Percentiles rank a stretch among this genome's conserved stretches.
phyloP scores from a whole-genome alignment of 1,139 yeast genomes.

The Magnusiomyces fungicola region DNA sequence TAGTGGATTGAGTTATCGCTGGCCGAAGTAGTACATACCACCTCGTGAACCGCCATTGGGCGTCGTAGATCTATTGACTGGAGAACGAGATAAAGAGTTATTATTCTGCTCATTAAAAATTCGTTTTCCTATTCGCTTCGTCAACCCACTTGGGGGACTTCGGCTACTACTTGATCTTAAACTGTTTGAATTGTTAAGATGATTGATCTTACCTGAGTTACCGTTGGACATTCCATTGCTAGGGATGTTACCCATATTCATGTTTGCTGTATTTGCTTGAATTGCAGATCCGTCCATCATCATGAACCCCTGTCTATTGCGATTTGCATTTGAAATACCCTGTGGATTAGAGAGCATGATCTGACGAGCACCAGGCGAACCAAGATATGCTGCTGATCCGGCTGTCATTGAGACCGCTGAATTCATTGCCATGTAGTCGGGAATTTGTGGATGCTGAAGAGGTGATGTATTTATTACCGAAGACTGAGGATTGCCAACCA shows the following conservation, averaged over 20 bases:
- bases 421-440: constrained; percentile 1
- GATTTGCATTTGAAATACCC: background rate
- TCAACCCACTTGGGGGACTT: background rate
- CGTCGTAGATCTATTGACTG: background rate
- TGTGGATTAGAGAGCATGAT: background rate
- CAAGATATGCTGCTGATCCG: background rate
- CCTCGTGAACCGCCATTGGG: background rate
- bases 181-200: background rate
- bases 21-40: background rate
- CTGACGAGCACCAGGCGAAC: constrained; percentile 1
- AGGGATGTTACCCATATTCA: background rate
- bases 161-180: background rate
- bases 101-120: background rate
- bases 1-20: background rate
- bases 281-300: background rate
- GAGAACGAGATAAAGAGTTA: background rate
- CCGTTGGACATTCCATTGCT: background rate
- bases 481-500: background rate
- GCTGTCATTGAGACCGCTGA: background rate
- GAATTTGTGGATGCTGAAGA: constrained; percentile 3
- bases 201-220: background rate
- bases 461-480: background rate
- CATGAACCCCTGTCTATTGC: background rate
- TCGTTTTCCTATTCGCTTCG: background rate
- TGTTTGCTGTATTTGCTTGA: background rate